Evolutionary conservation across 2,329 filamentous ascomycete species (phyloP).

Genomic region (Cladosporium sp.): DNA sequence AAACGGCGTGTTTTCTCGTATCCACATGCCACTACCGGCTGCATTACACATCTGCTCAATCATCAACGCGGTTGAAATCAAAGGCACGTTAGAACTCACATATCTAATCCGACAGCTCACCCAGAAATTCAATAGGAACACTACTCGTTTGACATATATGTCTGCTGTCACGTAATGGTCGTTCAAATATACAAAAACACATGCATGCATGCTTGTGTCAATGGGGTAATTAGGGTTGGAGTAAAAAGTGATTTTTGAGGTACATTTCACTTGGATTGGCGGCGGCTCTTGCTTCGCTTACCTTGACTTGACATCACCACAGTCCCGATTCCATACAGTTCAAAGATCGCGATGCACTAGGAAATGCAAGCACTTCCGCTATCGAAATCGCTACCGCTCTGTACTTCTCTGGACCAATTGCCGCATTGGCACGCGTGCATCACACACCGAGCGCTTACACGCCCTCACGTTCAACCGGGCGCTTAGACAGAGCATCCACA

Average conservation of each 20-base stretch:
- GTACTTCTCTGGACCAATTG: neutral
- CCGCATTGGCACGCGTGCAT: neutral
- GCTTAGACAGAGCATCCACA: conserved; percentile 24
- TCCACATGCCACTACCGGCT: neutral
- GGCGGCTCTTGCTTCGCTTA: neutral
- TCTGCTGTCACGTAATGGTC: neutral
- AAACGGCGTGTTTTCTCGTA: neutral
- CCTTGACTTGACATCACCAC: neutral
- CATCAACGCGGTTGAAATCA: neutral
- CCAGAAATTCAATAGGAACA: neutral
- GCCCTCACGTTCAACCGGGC: conserved; percentile 21
- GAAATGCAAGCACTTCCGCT: neutral
- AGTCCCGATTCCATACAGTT: neutral
- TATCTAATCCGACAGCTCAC: no score
- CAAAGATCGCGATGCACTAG: neutral
- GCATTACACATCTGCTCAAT: no score
- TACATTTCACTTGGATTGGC: neutral
- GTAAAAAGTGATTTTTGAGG: neutral
- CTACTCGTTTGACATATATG: neutral
- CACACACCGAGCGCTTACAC: conserved; percentile 17
- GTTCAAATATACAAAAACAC: neutral
- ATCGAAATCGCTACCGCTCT: neutral
- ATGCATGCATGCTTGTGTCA: neutral
- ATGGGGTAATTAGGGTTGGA: neutral
- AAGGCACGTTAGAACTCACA: no score